Percentiles rank a stretch among this genome's conserved stretches.
Conservation (phyloP, 108 stramenopile species). For the Stephanodiscus triporus region DNA sequence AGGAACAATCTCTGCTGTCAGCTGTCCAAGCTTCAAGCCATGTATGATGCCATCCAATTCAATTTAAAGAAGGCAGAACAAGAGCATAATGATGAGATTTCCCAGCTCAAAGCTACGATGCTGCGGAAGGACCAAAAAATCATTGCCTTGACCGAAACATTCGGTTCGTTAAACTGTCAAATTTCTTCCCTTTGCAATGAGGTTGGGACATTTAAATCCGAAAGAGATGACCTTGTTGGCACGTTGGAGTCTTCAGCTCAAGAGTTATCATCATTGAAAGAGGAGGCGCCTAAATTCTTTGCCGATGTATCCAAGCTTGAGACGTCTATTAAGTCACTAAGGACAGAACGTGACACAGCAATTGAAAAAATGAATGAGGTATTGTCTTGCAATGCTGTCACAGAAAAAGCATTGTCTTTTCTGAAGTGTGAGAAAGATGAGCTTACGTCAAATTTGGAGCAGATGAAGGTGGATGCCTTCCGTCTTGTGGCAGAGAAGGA, state of each 20-base stretch:
- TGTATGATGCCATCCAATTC: not conserved
- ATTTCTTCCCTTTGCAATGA: not conserved
- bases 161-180: not conserved
- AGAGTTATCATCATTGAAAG: not conserved
- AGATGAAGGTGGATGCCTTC: constrained; percentile 4
- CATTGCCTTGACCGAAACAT: not conserved
- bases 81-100: not conserved
- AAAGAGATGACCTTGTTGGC: not conserved
- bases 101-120: not conserved
- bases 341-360: constrained; percentile 4
- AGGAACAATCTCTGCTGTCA: not conserved
- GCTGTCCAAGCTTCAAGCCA: not conserved
- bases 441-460: constrained; percentile 7
- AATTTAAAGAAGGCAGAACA: not conserved
- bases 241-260: not conserved
- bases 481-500: not conserved
- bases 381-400: constrained; percentile 14
- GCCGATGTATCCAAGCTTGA: constrained; percentile 16
- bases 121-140: not conserved
- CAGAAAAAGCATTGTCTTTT: constrained; percentile 9
- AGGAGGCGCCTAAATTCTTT: not conserved
- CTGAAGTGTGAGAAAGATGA: constrained; percentile 11
- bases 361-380: constrained; percentile 10
- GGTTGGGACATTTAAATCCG: not conserved
- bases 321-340: not conserved